Evolutionary conservation across 169 alveolate genomes (phyloP), one percentile per base, ranked within the genome.

Genomic region (Toxoplasma gondii): DNA sequence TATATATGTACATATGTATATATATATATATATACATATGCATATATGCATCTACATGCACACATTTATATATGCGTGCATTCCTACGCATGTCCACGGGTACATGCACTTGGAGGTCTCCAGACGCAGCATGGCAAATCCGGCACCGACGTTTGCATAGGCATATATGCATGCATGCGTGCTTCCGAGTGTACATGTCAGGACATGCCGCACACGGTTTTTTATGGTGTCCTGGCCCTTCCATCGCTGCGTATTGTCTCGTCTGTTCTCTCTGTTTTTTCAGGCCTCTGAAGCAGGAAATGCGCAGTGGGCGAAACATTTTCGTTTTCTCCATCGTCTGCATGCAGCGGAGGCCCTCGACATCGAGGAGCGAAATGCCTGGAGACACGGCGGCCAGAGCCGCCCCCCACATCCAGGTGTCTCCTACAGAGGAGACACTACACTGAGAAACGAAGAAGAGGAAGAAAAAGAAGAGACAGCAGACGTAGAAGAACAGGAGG

Each of bases 281-380:
- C 39, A 82, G 90, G 90, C 90, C 24, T 82, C 90, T 1, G 90
- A 82, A 41, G 67, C 64, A 31, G 90, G 90, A 7, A 82, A 82
- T 31, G 90, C 90, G 17, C 90, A 82, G 69, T 82, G 90, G 90
- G 90, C 90, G 24, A 22, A 67, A 41, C 41, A 41, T 49, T 82
- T 82, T 43, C 90, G 90, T 19, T 82, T 82, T 24, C 64, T 82
- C 41, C 41, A 82, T 49, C 90, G 90, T 16, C 90, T 82, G 22
- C 90, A 82, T 0, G 90, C 90, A 4, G 90, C 90, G 31, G 90
- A 82, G 41, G 69, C 53, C 7, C 90, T 82, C 54, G 41, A 82
- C 39, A 10, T n/a, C 4, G 86, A 19, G 22, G 86, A 78, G 5
- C 24, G 74, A 64, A 16, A 22, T 27, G 74, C 74, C n/a, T 16